These are phyloP conservation scores for Lentinula raphanica DNA, from an alignment of 768 basidiomycete genomes.

Conservation along the genomic window DNA sequence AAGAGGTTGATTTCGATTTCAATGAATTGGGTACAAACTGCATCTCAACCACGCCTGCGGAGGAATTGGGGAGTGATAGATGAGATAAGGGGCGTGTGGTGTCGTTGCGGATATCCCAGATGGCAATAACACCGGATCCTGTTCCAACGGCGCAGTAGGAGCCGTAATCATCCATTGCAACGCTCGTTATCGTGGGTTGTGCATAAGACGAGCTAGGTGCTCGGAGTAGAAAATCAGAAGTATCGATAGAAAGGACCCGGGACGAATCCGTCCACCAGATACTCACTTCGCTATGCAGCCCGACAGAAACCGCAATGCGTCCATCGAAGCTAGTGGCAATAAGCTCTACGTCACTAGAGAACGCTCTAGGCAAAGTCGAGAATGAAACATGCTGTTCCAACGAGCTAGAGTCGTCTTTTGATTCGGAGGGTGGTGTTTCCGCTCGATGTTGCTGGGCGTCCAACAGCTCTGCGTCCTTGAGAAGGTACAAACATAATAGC, in stretches of 20 bases:
- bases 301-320: conserved; percentile 62
- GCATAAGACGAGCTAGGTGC: conserved; percentile 43
- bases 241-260: conserved; percentile 43
- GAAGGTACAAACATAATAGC: conserved; percentile 72
- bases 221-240: conserved; percentile 45
- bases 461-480: conserved; percentile 87
- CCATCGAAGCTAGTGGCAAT: conserved; percentile 68
- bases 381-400: conserved; percentile 49
- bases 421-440: conserved; percentile 34
- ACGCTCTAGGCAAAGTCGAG: conserved; percentile 73
- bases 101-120: conserved; percentile 52
- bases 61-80: conserved; percentile 35
- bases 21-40: conserved; percentile 34
- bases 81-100: conserved; percentile 33
- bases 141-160: conserved; percentile 69
- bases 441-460: conserved; percentile 74
- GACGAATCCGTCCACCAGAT: conserved; percentile 54
- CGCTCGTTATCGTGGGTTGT: conserved; percentile 47
- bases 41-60: conserved; percentile 49
- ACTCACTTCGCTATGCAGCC: conserved; percentile 71
- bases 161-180: conserved; percentile 60
- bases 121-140: conserved; percentile 53
- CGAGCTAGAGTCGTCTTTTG: conserved; percentile 22
- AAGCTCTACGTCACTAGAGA: conserved; percentile 78
- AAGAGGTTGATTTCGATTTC: conserved; percentile 9